phyloP scores from a whole-genome alignment of 176 grass and related monocot species.

The Triticum aestivum region IWGSC_CS_RefSeq_v2.1 NC_057795.1:540354213-540354712 shows the following conservation, averaged over 20 bases:
- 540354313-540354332: not conserved
- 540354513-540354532: constrained; percentile 43
- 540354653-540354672: constrained; percentile 50
- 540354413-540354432: constrained; percentile 29
- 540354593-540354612: constrained; percentile 52
- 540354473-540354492: constrained; percentile 55
- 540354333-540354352: not conserved
- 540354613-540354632: constrained; percentile 66
- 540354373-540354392: not conserved
- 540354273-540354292: too few relatives aligned
- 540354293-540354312: not conserved
- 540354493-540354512: constrained; percentile 69
- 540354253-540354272: too few relatives aligned
- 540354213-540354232: not conserved
- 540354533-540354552: not conserved
- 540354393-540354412: not conserved
- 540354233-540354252: not conserved
- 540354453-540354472: constrained; percentile 66
- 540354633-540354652: constrained; percentile 38
- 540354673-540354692: constrained; percentile 86
- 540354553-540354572: not conserved
- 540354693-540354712: constrained; percentile 68
- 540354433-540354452: constrained; percentile 82
- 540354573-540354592: not conserved
- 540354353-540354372: not conserved